A percentile compares a stretch with the other conserved stretches of the same genome.
phyloP scores from a whole-genome alignment of 331 rosid species.

The Malus hybrid region DNA sequence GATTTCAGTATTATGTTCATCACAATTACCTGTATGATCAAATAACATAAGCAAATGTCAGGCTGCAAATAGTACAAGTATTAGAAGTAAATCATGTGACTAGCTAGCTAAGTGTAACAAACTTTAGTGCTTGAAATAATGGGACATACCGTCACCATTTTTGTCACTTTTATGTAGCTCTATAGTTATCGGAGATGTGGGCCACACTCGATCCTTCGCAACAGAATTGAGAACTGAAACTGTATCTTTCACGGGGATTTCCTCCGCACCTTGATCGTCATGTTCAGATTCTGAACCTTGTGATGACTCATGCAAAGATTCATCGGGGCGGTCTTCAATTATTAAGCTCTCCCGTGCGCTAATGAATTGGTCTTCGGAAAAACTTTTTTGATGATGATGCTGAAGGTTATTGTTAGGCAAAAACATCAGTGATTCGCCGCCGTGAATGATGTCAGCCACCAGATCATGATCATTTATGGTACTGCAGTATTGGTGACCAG shows the following conservation, averaged over 20 bases:
- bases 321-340: conserved; percentile 29
- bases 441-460: conserved; percentile 61
- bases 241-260: conserved; percentile 36
- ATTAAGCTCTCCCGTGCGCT: conserved; percentile 36
- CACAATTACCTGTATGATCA: conserved; percentile 18
- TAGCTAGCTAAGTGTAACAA: conserved; percentile 24
- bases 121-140: conserved; percentile 3
- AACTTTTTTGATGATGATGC: conserved; percentile 1
- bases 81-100: conserved; percentile 30
- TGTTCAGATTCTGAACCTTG: conserved; percentile 39
- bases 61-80: background rate
- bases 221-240: conserved; percentile 37
- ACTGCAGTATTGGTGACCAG: conserved; percentile 16
- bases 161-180: conserved; percentile 43
- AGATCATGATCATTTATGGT: conserved; percentile 40
- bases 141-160: conserved; percentile 38
- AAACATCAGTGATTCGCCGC: conserved; percentile 51
- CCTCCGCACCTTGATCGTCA: conserved; percentile 19
- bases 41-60: conserved; percentile 1
- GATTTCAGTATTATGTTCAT: conserved; percentile 7
- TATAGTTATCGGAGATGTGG: conserved; percentile 39
- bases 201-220: conserved; percentile 28
- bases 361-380: conserved; percentile 38
- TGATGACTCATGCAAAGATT: conserved; percentile 41
- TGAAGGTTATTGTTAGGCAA: conserved; percentile 22